These are phyloP conservation scores for Emydomyces testavorans DNA, from an alignment of 2,329 filamentous ascomycete species.

Conservation along the genomic window DNA sequence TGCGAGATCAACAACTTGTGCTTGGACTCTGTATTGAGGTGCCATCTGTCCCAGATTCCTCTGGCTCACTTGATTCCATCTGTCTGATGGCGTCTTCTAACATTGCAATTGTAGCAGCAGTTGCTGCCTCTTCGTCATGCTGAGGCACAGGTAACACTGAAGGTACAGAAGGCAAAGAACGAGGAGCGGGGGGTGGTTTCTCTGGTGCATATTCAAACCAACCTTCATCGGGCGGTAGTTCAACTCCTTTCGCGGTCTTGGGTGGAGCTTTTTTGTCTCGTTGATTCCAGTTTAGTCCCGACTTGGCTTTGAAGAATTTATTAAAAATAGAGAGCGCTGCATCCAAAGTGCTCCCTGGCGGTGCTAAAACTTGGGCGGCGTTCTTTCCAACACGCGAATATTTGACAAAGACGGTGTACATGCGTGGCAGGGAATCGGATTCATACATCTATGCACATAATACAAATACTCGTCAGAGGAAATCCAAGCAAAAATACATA, in stretches of 20 bases:
- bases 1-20: too few species aligned
- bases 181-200: neutral
- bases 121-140: slow-evolving; percentile 6
- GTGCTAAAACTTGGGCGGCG: slow-evolving; percentile 26
- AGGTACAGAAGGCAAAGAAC: neutral
- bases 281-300: slow-evolving; percentile 50
- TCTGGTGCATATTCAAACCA: slow-evolving; percentile 25
- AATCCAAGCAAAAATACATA: neutral
- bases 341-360: slow-evolving; percentile 24
- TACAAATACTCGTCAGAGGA: neutral
- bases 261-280: slow-evolving; percentile 17
- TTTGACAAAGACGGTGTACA: slow-evolving; percentile 51
- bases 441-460: slow-evolving; percentile 51
- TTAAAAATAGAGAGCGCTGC: slow-evolving; percentile 43
- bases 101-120: neutral
- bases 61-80: slow-evolving; percentile 2
- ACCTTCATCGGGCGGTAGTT: slow-evolving; percentile 22
- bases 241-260: slow-evolving; percentile 19
- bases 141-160: too few species aligned
- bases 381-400: slow-evolving; percentile 27
- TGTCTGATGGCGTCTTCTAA: slow-evolving; percentile 3
- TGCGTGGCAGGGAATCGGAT: slow-evolving; percentile 46
- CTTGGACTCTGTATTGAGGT: too few species aligned
- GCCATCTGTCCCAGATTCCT: neutral
- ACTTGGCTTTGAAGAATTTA: slow-evolving; percentile 47